Evolutionary conservation across 1,284 basidiomycete species (phyloP).

Genomic region (Limonomyces culmigenus): DNA sequence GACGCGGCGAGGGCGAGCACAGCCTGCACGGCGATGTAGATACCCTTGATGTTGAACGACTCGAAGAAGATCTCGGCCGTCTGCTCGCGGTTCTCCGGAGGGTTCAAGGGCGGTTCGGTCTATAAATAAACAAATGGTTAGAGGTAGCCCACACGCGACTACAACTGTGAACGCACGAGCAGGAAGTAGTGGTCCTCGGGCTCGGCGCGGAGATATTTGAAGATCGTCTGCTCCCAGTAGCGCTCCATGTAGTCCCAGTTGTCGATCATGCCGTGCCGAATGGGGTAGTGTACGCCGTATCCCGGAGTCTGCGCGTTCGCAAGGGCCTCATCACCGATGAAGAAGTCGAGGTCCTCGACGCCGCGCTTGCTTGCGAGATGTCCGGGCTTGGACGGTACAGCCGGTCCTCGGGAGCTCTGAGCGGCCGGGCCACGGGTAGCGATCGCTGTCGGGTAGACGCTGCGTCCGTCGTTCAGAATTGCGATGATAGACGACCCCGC

Average conservation of each 20-base stretch:
- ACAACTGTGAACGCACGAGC: too few species aligned
- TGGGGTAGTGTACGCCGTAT: slow-evolving; percentile 93
- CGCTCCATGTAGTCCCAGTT: slow-evolving; percentile 99
- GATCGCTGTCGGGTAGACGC: slow-evolving; percentile 93
- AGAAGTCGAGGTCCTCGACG: slow-evolving; percentile 97
- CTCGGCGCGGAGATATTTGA: slow-evolving; percentile 87
- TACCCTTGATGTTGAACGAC: slow-evolving; percentile 90
- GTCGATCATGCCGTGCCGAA: slow-evolving; percentile 98
- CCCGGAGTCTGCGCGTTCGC: slow-evolving; percentile 87
- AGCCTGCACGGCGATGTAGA: slow-evolving; percentile 97
- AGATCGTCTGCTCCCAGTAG: slow-evolving; percentile 97
- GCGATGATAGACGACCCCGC: slow-evolving; percentile 1
- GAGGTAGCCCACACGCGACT: too few species aligned
- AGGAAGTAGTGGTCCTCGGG: slow-evolving; percentile 82
- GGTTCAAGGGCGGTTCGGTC: slow-evolving; percentile 99
- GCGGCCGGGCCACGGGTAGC: slow-evolving; percentile 62
- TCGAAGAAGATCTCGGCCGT: slow-evolving; percentile 99
- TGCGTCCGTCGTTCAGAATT: slow-evolving; percentile 12
- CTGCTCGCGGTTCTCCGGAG: slow-evolving; percentile 78
- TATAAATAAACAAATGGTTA: too few species aligned
- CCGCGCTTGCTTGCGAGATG: slow-evolving; percentile 93
- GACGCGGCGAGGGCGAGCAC: slow-evolving; percentile 96
- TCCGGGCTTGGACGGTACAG: slow-evolving; percentile 74
- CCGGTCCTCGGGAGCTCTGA: slow-evolving; percentile 52
- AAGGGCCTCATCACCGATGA: slow-evolving; percentile 96